phyloP scores from a whole-genome alignment of 306 rosid genomes.

The Potentilla sterilis region DNA sequence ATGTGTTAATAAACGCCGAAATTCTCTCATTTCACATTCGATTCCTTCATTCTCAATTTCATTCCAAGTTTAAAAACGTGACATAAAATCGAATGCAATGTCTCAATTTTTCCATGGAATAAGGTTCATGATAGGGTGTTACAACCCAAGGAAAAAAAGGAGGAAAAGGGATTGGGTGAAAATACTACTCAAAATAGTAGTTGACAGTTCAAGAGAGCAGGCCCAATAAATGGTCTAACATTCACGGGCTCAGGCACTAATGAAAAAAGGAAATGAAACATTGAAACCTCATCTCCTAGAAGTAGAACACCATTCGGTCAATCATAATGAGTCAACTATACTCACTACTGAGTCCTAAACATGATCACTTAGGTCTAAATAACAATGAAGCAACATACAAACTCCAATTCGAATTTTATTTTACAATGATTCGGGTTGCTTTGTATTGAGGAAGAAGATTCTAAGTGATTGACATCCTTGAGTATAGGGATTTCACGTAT shows the following conservation, averaged over 20 bases:
- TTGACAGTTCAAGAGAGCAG: not conserved
- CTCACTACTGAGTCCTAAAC: not conserved
- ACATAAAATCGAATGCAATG: no score
- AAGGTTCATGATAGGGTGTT: no score
- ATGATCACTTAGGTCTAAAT: not conserved
- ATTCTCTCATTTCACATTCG: no score
- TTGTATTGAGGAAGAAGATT: not conserved
- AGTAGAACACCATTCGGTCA: not conserved
- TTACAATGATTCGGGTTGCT: constrained; percentile 16
- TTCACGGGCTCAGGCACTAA: not conserved
- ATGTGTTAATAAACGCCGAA: no score
- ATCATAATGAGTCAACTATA: not conserved
- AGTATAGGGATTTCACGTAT: not conserved
- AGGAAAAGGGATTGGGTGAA: no score
- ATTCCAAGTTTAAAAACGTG: no score
- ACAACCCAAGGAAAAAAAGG: no score
- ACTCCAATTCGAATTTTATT: not conserved
- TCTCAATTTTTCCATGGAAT: no score
- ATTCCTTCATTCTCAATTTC: no score
- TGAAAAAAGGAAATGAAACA: no score
- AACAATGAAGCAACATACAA: not conserved
- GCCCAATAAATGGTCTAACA: not conserved
- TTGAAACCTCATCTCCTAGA: no score
- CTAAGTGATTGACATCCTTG: not conserved
- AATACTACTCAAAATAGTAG: no score